phyloP scores from a whole-genome alignment of 345 rosid species.

The Acer yangbiense region DNA sequence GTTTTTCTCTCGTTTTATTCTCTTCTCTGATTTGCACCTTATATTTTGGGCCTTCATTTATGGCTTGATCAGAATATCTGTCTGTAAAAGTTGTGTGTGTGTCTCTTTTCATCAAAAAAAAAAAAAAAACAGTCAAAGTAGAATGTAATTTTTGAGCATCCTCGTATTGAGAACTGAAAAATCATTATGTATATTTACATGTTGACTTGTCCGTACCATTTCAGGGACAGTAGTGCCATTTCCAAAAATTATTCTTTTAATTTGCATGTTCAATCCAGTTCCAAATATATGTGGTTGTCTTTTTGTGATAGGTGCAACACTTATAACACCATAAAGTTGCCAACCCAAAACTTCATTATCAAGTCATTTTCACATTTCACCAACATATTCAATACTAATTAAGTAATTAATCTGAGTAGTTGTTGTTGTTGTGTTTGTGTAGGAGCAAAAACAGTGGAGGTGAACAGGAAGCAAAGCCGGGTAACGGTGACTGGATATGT shows the following conservation, averaged over 20 bases:
- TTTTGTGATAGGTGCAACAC: not conserved
- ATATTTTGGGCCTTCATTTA: not conserved
- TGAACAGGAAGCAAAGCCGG: constrained; percentile 51
- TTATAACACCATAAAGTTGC: not conserved
- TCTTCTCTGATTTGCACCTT: not conserved
- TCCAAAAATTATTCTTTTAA: not conserved
- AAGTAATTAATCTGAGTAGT: no score
- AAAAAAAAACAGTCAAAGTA: not conserved
- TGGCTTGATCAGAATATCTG: constrained; percentile 3
- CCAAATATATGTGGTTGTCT: not conserved
- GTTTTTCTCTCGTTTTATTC: not conserved
- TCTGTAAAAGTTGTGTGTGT: no score
- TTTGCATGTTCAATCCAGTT: not conserved
- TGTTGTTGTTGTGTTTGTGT: no score
- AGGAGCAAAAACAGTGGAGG: constrained; percentile 51
- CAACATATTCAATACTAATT: no score
- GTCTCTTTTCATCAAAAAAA: no score
- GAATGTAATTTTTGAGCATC: not conserved
- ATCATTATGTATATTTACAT: no score
- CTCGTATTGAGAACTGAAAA: not conserved
- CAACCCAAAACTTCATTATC: no score
- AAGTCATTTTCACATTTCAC: no score
- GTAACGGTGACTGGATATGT: constrained; percentile 49
- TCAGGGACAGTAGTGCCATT: no score
- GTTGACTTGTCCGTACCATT: not conserved